Percentiles rank a stretch among this genome's conserved stretches.
Conservation (phyloP, 805 yeast species). For the Pichia rugopelliculosa region DNA sequence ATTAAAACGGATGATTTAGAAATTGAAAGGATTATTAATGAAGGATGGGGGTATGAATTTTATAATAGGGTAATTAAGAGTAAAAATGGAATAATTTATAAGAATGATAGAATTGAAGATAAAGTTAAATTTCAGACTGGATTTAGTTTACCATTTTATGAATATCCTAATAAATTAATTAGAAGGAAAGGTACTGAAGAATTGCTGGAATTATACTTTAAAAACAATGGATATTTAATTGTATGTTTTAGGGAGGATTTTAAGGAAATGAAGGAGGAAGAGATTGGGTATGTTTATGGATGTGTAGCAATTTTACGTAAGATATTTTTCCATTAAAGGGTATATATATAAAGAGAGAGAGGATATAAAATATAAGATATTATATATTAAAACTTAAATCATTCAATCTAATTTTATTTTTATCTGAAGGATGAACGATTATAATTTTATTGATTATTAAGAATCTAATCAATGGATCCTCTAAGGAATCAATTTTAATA, state of each 20-base stretch:
- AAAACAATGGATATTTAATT: slow-evolving; percentile 47
- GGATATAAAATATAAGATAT: not conserved
- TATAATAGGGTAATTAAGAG: slow-evolving; percentile 41
- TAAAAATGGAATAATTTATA: slow-evolving; percentile 44
- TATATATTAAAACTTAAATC: slow-evolving; percentile 13
- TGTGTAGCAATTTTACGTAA: slow-evolving; percentile 42
- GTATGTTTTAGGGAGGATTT: slow-evolving; percentile 35
- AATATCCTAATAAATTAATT: slow-evolving; percentile 37
- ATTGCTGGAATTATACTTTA: slow-evolving; percentile 36
- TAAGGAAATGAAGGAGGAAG: slow-evolving; percentile 28
- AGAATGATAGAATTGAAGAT: slow-evolving; percentile 19
- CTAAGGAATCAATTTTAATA: slow-evolving; percentile 23
- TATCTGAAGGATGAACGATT: slow-evolving; percentile 21
- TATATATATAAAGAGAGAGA: not conserved
- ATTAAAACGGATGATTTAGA: slow-evolving; percentile 30
- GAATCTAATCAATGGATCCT: slow-evolving; percentile 29
- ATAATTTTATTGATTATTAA: slow-evolving; percentile 24
- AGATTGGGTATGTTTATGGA: slow-evolving; percentile 39
- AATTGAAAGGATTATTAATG: slow-evolving; percentile 31
- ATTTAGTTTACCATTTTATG: slow-evolving; percentile 44
- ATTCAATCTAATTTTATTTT: slow-evolving; percentile 23
- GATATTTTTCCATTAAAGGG: slow-evolving; percentile 32
- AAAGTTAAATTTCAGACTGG: slow-evolving; percentile 39
- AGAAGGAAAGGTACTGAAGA: slow-evolving; percentile 21
- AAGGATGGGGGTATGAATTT: slow-evolving; percentile 18